Conservation (phyloP, 805 yeast genomes). For the Lachancea meyersii region DNA sequence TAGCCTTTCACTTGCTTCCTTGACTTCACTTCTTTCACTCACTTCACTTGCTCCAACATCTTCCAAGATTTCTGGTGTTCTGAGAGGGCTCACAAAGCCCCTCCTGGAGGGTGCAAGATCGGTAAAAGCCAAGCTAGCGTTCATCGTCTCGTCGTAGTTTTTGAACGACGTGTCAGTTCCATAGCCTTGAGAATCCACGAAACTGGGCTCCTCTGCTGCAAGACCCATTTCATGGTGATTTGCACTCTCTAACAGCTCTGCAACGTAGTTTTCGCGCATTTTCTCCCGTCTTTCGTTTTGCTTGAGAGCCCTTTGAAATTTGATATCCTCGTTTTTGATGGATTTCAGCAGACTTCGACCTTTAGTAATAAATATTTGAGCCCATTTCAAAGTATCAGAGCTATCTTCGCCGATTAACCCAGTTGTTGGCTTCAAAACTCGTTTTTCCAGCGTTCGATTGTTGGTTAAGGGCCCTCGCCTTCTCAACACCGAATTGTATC, state of each 20-base stretch:
- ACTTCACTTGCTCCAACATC: background rate
- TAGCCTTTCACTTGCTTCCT: too few relatives aligned
- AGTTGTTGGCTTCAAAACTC: background rate
- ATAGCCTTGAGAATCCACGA: conserved; percentile 5
- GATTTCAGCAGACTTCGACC: conserved; percentile 20
- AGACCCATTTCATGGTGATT: background rate
- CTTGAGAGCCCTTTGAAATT: conserved; percentile 12
- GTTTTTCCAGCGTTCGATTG: conserved; percentile 1
- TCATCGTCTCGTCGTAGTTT: conserved; percentile 15
- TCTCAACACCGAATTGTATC: conserved; percentile 5
- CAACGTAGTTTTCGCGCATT: conserved; percentile 3
- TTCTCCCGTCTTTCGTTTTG: conserved; percentile 7
- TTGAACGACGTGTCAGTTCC: conserved; percentile 21
- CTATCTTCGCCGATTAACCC: background rate
- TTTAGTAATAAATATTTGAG: conserved; percentile 19
- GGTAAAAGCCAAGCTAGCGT: conserved; percentile 13
- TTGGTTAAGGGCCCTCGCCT: conserved; percentile 2
- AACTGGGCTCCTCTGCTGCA: background rate
- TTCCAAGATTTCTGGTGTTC: background rate
- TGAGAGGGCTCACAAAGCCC: background rate
- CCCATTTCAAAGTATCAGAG: conserved; percentile 17
- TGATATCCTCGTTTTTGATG: conserved; percentile 13
- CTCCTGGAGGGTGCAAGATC: background rate
- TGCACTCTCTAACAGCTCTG: conserved; percentile 2
- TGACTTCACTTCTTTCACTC: too few relatives aligned